phyloP scores from a whole-genome alignment of 331 rosid species.

The Prunus yedoensis region DNA sequence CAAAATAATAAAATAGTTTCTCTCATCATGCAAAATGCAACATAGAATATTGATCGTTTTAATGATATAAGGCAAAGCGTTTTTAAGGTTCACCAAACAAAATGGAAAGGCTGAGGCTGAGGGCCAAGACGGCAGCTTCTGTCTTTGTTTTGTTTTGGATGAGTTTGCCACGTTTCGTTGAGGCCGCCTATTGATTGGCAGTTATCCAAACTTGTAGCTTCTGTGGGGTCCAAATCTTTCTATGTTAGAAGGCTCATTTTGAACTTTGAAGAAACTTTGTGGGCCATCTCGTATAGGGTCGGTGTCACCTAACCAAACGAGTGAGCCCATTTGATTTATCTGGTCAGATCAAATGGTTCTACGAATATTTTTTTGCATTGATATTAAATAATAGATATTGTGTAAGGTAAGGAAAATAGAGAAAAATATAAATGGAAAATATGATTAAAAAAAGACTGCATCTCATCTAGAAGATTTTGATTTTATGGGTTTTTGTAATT shows the following conservation, averaged over 20 bases:
- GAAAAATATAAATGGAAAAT: not conserved
- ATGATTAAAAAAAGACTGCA: not conserved
- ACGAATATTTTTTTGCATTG: not conserved
- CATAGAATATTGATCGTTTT: not conserved
- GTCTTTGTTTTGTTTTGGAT: constrained; percentile 8
- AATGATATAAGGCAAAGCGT: not conserved
- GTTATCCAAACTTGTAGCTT: constrained; percentile 2
- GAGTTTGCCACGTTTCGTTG: constrained; percentile 24
- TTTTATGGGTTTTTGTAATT: not conserved
- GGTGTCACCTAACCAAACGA: not conserved
- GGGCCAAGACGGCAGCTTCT: not conserved
- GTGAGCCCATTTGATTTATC: not conserved
- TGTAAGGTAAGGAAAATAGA: not conserved
- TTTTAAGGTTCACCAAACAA: constrained; percentile 10
- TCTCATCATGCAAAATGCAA: not conserved
- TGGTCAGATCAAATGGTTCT: not conserved
- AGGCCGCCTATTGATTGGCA: constrained; percentile 11
- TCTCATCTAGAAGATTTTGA: constrained; percentile 16
- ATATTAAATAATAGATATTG: not conserved
- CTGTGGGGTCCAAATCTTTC: not conserved
- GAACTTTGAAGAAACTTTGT: not conserved
- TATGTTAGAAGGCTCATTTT: not conserved
- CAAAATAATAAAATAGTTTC: too few relatives aligned
- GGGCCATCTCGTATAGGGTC: not conserved
- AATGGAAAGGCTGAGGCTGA: not conserved